Evolutionary conservation across 2,329 filamentous ascomycete genomes (phyloP).

Genomic region (Alternaria solani): DNA sequence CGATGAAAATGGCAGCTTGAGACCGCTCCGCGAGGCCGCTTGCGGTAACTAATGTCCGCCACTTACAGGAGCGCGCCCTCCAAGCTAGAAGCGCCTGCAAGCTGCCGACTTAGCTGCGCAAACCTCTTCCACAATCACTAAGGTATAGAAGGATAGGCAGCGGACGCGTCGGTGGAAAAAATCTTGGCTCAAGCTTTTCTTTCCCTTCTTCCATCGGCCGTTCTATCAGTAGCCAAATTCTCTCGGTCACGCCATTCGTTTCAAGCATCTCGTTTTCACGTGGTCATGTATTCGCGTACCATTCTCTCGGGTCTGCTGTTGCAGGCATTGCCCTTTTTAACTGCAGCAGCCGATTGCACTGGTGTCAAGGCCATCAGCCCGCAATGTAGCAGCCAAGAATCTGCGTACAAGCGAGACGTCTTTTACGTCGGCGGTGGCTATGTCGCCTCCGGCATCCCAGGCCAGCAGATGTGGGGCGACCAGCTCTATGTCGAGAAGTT

Average conservation of each 20-base stretch:
- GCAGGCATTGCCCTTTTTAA: background rate
- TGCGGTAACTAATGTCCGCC: slow-evolving; percentile 1
- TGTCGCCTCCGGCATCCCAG: slow-evolving; percentile 28
- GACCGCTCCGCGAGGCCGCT: background rate
- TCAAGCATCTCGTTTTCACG: background rate
- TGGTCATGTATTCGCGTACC: background rate
- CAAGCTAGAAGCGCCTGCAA: background rate
- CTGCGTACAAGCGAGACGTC: slow-evolving; percentile 29
- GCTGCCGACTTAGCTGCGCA: background rate
- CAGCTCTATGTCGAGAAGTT: slow-evolving; percentile 34
- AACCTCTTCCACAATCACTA: background rate
- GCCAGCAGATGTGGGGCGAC: slow-evolving; percentile 28
- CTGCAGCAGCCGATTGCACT: slow-evolving; percentile 18
- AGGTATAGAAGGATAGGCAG: slow-evolving; percentile 5
- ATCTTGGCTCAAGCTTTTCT: background rate
- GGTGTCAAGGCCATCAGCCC: slow-evolving; percentile 29
- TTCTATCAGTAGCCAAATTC: background rate
- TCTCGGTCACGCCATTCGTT: background rate
- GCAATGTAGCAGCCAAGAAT: slow-evolving; percentile 31
- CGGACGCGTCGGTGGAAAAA: background rate
- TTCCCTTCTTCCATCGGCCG: background rate
- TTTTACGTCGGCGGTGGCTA: slow-evolving; percentile 40
- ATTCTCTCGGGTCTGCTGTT: slow-evolving; percentile 3
- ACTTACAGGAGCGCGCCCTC: background rate
- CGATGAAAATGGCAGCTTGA: background rate